phyloP scores from a whole-genome alignment of 2,329 filamentous ascomycete genomes.

The Cordyceps pruinosa region DNA sequence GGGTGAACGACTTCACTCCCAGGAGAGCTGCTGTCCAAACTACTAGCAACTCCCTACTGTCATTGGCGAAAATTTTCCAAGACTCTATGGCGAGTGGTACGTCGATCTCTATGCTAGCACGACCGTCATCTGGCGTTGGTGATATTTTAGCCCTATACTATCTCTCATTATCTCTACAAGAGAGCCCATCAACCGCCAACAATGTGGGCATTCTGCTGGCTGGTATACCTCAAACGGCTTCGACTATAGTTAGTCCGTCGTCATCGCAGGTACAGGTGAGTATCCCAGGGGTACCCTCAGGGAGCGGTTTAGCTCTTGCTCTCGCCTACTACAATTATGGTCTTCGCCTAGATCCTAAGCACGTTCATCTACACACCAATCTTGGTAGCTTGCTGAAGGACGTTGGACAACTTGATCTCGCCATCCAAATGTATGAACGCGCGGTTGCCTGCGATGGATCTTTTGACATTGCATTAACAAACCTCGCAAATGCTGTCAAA shows the following conservation, averaged over 20 bases:
- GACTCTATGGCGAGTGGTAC: constrained; percentile 80
- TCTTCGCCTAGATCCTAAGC: constrained; percentile 73
- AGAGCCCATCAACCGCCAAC: constrained; percentile 94
- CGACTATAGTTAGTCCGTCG: constrained; percentile 23
- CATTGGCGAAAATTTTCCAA: constrained; percentile 94
- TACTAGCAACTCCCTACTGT: constrained; percentile 90
- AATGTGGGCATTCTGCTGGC: constrained; percentile 97
- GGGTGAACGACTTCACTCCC: constrained; percentile 63
- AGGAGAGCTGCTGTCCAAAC: constrained; percentile 80
- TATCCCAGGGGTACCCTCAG: constrained; percentile 74
- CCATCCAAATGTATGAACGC: constrained; percentile 95
- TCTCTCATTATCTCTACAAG: constrained; percentile 85
- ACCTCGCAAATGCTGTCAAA: constrained; percentile 95
- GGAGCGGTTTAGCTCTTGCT: constrained; percentile 81
- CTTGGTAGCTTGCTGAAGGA: constrained; percentile 92
- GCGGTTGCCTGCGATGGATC: constrained; percentile 87
- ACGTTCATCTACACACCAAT: constrained; percentile 96
- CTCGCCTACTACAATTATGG: constrained; percentile 95
- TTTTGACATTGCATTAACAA: constrained; percentile 95
- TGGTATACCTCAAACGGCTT: constrained; percentile 66
- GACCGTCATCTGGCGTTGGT: constrained; percentile 67
- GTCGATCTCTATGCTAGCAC: constrained; percentile 45
- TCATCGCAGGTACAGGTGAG: constrained; percentile 24
- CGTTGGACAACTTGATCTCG: constrained; percentile 83
- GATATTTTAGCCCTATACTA: constrained; percentile 96